These are phyloP conservation scores for Vitis riparia DNA, from an alignment of 164 flowering plant species.

Conservation along the genomic window DNA sequence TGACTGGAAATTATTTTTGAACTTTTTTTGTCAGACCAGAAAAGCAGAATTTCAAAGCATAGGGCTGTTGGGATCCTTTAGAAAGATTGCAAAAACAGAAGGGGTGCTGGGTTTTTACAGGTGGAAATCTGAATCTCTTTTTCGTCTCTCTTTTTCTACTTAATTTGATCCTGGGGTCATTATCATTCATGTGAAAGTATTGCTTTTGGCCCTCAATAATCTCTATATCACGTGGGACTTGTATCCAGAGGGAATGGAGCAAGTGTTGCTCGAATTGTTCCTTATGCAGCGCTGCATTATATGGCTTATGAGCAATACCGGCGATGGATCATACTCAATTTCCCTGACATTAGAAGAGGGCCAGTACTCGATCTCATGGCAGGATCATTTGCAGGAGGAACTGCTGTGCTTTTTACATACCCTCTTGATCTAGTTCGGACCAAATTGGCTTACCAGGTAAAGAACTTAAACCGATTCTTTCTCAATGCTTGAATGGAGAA, in stretches of 20 bases:
- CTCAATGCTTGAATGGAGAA: background rate
- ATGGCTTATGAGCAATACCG: slow-evolving; percentile 96
- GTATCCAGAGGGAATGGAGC: slow-evolving; percentile 92
- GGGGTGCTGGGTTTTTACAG: slow-evolving; percentile 88
- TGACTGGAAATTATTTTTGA: background rate
- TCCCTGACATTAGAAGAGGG: slow-evolving; percentile 72
- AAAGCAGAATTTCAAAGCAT: slow-evolving; percentile 73
- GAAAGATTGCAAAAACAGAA: slow-evolving; percentile 77
- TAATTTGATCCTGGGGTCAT: background rate
- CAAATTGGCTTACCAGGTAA: slow-evolving; percentile 94
- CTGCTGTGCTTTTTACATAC: slow-evolving; percentile 91
- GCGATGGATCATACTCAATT: slow-evolving; percentile 66
- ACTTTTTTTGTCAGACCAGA: slow-evolving; percentile 65
- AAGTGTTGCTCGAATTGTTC: slow-evolving; percentile 93
- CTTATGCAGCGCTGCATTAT: slow-evolving; percentile 95
- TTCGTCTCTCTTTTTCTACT: background rate
- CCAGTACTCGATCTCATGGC: slow-evolving; percentile 93
- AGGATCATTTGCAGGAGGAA: slow-evolving; percentile 95
- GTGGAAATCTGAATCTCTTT: slow-evolving; percentile 26
- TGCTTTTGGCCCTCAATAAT: background rate
- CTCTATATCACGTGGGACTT: slow-evolving; percentile 6
- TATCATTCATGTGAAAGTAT: slow-evolving; percentile 1
- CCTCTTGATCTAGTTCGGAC: slow-evolving; percentile 98
- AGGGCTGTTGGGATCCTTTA: slow-evolving; percentile 73
- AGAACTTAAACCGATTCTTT: background rate